Conservation (phyloP, 2,329 filamentous ascomycete genomes). For the Colletotrichum tropicale region DNA sequence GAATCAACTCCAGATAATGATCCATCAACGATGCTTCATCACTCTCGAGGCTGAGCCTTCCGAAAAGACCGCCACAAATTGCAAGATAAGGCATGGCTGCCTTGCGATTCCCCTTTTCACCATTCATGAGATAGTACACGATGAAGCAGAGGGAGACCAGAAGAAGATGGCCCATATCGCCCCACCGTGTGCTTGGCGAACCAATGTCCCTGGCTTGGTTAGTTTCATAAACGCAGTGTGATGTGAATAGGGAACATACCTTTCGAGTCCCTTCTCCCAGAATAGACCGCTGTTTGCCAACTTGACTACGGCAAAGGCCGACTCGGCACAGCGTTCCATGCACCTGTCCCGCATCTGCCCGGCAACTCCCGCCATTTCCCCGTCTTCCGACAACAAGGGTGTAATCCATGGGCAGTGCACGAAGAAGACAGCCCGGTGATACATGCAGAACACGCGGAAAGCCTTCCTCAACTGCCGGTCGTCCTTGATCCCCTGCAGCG, state of each 20-base stretch:
- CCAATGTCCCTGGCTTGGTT: neutral
- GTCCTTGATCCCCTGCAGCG: neutral
- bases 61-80: conserved; percentile 7
- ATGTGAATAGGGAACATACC: neutral
- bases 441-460: conserved; percentile 12
- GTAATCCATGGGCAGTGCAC: conserved; percentile 10
- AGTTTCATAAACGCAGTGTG: neutral
- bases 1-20: conserved; percentile 8
- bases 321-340: conserved; percentile 2
- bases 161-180: conserved; percentile 7
- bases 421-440: conserved; percentile 1
- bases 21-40: conserved; percentile 3
- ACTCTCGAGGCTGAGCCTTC: neutral
- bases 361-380: neutral
- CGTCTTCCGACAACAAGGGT: neutral
- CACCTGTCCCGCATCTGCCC: neutral
- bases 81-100: conserved; percentile 6
- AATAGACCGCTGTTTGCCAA: conserved; percentile 4
- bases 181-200: neutral
- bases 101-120: neutral
- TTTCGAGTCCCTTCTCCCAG: conserved; percentile 3
- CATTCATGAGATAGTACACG: conserved; percentile 4
- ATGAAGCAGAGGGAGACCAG: conserved; percentile 16
- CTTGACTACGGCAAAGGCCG: conserved; percentile 7
- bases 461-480: neutral